Evolutionary conservation across 768 basidiomycete genomes (phyloP), one percentile per base, ranked within the genome.

Genomic region (Amanita subjunquillea): DNA sequence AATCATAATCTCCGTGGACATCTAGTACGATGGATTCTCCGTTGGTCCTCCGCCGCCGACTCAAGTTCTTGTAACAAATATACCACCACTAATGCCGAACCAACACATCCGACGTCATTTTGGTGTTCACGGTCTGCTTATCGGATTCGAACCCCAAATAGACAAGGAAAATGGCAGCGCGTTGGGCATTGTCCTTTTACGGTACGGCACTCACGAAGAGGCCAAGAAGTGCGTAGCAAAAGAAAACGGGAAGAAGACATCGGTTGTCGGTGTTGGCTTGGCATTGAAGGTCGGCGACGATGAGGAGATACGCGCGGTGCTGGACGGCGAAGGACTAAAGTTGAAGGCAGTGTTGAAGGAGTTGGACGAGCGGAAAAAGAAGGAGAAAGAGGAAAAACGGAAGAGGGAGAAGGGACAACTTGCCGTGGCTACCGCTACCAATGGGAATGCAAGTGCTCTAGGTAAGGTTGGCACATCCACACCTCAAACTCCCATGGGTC

Each of bases 121-220:
- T 61, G 62, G 72, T 4, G 55, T 68, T 7, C 73, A 85, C 60
- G 93, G 91, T 1, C 62, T 69, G 13, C 70, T 93, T 53, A 52
- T 69, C 5, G 75, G 80, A 3, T 82, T 90, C 53, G 89, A 93
- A 53, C 76, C 83, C 9, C 87, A 91, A 60, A 79, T 87, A 54
- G 87, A 95, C 67, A 75, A 77, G 53, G 73, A 76, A 48, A 90
- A 82, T n/a, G 93, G 92, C 3, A 83, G 80, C 46, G 79, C 85
- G 1, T 76, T 96, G 1, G 93, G 94, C 2, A 78, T 97, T 39
- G 79, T 91, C 39, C 80, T 79, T 61, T 76, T 97, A 56, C 79
- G 77, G 57, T 97, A 70, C 61, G 61, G 66, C 15, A 69, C 76
- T 0, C 80, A 83, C 55, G 81, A 83, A 13, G 83, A 87, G 41